Percentiles rank a stretch among this genome's conserved stretches.
phyloP scores from a whole-genome alignment of 1,284 basidiomycete genomes.

The Cerrena zonata region DNA sequence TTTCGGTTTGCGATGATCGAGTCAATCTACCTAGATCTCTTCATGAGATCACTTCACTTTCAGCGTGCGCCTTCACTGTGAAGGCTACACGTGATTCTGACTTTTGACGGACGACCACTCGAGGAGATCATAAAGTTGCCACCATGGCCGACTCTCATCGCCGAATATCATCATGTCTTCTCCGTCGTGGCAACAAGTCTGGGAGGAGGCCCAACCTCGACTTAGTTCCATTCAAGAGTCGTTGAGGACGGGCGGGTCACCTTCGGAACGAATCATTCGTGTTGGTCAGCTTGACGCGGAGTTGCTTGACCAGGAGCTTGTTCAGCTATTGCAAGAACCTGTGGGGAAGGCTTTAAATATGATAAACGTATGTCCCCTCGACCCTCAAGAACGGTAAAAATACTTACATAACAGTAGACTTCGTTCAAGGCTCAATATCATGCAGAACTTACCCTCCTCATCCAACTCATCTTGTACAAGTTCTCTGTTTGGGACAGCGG shows the following conservation, averaged over 20 bases:
- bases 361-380: constrained; percentile 48
- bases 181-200: constrained; percentile 53
- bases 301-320: constrained; percentile 85
- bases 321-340: constrained; percentile 80
- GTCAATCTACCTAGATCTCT: constrained; percentile 11
- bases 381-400: not conserved
- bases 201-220: constrained; percentile 53
- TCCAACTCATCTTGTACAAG: constrained; percentile 78
- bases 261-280: constrained; percentile 54
- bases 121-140: constrained; percentile 1
- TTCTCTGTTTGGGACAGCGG: constrained; percentile 78
- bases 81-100: constrained; percentile 8
- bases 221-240: constrained; percentile 43
- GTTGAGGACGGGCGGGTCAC: constrained; percentile 27
- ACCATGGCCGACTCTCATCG: constrained; percentile 4
- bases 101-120: not conserved
- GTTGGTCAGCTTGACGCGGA: constrained; percentile 93
- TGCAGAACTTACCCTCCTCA: constrained; percentile 75
- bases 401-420: constrained; percentile 34
- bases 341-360: constrained; percentile 68
- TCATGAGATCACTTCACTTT: not conserved
- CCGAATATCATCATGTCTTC: constrained; percentile 12
- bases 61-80: no score
- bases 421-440: constrained; percentile 65
- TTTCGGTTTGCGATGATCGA: constrained; percentile 13